These are phyloP conservation scores for Candida maris DNA, from an alignment of 805 yeast species.

Conservation along the genomic window DNA sequence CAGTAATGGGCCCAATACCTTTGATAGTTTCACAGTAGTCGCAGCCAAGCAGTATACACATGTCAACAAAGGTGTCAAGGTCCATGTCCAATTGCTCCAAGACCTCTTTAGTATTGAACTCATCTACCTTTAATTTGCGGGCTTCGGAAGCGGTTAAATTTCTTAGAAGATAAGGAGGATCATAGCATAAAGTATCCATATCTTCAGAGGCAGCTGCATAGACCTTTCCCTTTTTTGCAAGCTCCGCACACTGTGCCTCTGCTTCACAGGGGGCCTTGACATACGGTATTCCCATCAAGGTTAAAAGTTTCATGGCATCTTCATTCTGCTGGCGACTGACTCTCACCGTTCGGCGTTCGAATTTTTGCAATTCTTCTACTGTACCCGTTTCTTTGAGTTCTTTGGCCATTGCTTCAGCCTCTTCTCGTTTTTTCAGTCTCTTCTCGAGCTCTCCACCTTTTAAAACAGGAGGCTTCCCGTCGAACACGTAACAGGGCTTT, in stretches of 20 bases:
- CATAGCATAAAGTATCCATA: slow-evolving; percentile 96
- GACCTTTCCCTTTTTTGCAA: slow-evolving; percentile 86
- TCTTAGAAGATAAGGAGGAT: slow-evolving; percentile 76
- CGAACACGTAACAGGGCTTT: slow-evolving; percentile 95
- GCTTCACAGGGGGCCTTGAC: slow-evolving; percentile 97
- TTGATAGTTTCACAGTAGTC: slow-evolving; percentile 94
- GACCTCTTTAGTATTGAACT: slow-evolving; percentile 64
- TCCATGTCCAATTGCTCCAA: slow-evolving; percentile 76
- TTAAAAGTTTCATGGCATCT: slow-evolving; percentile 79
- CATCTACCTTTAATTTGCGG: slow-evolving; percentile 87
- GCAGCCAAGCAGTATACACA: slow-evolving; percentile 92
- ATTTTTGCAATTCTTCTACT: slow-evolving; percentile 67
- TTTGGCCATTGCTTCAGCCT: slow-evolving; percentile 72
- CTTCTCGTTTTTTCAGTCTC: slow-evolving; percentile 74
- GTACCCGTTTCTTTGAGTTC: slow-evolving; percentile 78
- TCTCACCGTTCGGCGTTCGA: slow-evolving; percentile 82
- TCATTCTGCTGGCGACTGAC: slow-evolving; percentile 91
- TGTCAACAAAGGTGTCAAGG: slow-evolving; percentile 72
- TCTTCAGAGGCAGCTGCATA: slow-evolving; percentile 98
- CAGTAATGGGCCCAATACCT: slow-evolving; percentile 97
- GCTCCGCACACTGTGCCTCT: slow-evolving; percentile 95
- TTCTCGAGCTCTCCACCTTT: slow-evolving; percentile 92
- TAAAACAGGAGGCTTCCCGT: slow-evolving; percentile 94
- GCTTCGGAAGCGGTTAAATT: slow-evolving; percentile 94
- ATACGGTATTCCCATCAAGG: slow-evolving; percentile 92